Conservation (phyloP, 2,329 filamentous ascomycete species). For the Penicillium frequentans region DNA sequence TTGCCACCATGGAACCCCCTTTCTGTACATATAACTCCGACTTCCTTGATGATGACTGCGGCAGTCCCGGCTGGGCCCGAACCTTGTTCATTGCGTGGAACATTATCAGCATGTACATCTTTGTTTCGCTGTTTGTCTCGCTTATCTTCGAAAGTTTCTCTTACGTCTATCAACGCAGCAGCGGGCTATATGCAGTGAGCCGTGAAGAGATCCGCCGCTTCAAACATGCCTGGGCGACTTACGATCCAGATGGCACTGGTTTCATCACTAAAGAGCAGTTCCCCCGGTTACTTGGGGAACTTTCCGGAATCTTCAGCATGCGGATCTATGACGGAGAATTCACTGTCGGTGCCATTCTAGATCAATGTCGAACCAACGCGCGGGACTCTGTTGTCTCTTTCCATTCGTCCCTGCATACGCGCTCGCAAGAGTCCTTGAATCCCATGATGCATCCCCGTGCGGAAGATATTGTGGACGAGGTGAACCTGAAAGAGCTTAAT, state of each 20-base stretch:
- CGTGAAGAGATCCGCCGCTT: slow-evolving; percentile 93
- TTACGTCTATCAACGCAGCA: slow-evolving; percentile 96
- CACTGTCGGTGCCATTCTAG: slow-evolving; percentile 81
- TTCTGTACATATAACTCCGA: slow-evolving; percentile 70
- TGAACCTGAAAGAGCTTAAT: slow-evolving; percentile 77
- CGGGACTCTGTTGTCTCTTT: slow-evolving; percentile 41
- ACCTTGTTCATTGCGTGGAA: slow-evolving; percentile 95
- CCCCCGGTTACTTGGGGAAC: slow-evolving; percentile 80
- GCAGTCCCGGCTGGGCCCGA: slow-evolving; percentile 84
- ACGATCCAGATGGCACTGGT: slow-evolving; percentile 86
- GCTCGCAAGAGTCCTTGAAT: slow-evolving; percentile 14
- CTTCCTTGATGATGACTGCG: slow-evolving; percentile 90
- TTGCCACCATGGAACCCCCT: slow-evolving; percentile 74
- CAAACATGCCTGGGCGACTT: slow-evolving; percentile 97
- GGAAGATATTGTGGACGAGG: slow-evolving; percentile 47
- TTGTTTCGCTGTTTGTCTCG: slow-evolving; percentile 96
- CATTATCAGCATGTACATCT: slow-evolving; percentile 99
- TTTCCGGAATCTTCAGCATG: slow-evolving; percentile 96
- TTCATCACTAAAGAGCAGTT: slow-evolving; percentile 90
- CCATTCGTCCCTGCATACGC: slow-evolving; percentile 20
- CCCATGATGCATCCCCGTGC: slow-evolving; percentile 22
- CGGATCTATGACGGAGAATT: slow-evolving; percentile 91
- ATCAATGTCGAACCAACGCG: slow-evolving; percentile 68
- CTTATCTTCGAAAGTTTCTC: slow-evolving; percentile 99
- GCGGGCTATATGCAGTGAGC: slow-evolving; percentile 84